A percentile compares a stretch with the other conserved stretches of the same genome.
Conservation (phyloP, 1,284 basidiomycete genomes). For the Vanrija sp. region DNA sequence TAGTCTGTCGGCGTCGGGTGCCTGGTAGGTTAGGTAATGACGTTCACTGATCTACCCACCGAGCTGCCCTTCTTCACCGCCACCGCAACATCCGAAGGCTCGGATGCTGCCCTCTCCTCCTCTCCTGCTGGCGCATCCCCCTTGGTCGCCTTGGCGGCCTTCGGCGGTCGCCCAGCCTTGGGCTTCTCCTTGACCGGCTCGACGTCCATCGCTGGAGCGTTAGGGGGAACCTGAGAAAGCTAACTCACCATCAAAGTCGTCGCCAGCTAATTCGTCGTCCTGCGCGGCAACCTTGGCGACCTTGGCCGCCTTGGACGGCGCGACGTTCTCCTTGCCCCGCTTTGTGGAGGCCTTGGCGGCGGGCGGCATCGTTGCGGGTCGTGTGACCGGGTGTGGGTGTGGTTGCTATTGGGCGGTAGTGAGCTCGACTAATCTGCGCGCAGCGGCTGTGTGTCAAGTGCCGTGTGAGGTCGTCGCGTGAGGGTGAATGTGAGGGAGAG, state of each 20-base stretch:
- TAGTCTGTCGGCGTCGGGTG: slow-evolving; percentile 27
- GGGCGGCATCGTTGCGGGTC: background rate
- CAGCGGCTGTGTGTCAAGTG: too few species aligned
- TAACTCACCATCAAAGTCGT: slow-evolving; percentile 8
- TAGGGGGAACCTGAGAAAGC: background rate
- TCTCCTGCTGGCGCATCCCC: background rate
- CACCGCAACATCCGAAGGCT: background rate
- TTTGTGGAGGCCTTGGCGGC: background rate
- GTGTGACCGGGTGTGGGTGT: background rate
- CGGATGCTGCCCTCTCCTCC: background rate
- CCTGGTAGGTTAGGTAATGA: background rate
- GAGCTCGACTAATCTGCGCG: too few species aligned
- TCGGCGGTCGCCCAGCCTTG: background rate
- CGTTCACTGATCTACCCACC: background rate
- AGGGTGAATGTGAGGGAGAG: too few species aligned
- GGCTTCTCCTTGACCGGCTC: slow-evolving; percentile 1
- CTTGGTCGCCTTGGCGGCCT: background rate
- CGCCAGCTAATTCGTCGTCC: slow-evolving; percentile 1
- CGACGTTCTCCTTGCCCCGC: slow-evolving; percentile 16
- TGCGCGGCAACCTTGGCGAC: background rate
- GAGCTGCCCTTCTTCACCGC: background rate
- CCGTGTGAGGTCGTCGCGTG: too few species aligned
- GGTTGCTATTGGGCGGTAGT: background rate
- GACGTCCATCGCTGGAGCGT: slow-evolving; percentile 1
- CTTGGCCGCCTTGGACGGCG: slow-evolving; percentile 2